Percentiles rank a stretch among this genome's conserved stretches.
phyloP scores from a whole-genome alignment of 2,329 filamentous ascomycete genomes.

The Aspergillus japonicus region DNA sequence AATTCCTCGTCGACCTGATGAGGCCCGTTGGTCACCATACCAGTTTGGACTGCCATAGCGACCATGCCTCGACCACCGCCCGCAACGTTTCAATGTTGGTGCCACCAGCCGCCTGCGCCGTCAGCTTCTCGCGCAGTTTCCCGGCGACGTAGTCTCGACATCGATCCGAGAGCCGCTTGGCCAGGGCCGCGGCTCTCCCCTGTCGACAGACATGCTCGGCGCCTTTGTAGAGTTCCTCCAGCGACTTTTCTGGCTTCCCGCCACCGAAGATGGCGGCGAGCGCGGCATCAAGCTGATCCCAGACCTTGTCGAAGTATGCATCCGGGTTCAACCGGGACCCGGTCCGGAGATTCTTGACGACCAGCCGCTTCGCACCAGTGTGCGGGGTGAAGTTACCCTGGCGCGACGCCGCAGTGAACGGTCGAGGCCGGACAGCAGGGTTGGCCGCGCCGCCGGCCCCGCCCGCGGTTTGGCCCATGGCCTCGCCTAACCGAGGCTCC shows the following conservation, averaged over 20 bases:
- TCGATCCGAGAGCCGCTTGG: slow-evolving; percentile 62
- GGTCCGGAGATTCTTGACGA: slow-evolving; percentile 87
- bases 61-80: slow-evolving; percentile 65
- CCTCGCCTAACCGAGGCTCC: slow-evolving; percentile 36
- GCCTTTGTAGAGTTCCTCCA: slow-evolving; percentile 84
- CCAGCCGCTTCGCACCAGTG: slow-evolving; percentile 75
- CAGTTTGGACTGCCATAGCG: slow-evolving; percentile 73
- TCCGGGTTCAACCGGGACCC: slow-evolving; percentile 65
- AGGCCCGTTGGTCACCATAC: slow-evolving; percentile 47
- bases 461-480: slow-evolving; percentile 47
- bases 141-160: slow-evolving; percentile 64
- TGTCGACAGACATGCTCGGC: slow-evolving; percentile 89
- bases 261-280: slow-evolving; percentile 71
- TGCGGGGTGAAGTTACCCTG: slow-evolving; percentile 66
- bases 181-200: slow-evolving; percentile 67
- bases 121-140: slow-evolving; percentile 58
- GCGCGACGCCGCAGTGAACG: slow-evolving; percentile 35
- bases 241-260: slow-evolving; percentile 63
- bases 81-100: slow-evolving; percentile 65
- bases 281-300: slow-evolving; percentile 70
- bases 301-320: slow-evolving; percentile 74
- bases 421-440: slow-evolving; percentile 20
- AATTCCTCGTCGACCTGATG: background rate
- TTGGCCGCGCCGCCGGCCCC: slow-evolving; percentile 32
- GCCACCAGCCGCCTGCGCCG: slow-evolving; percentile 53